Base-by-base conservation (phyloP, 768 basidiomycete genomes). In the Gloeopeniophorella convolvens region DNA sequence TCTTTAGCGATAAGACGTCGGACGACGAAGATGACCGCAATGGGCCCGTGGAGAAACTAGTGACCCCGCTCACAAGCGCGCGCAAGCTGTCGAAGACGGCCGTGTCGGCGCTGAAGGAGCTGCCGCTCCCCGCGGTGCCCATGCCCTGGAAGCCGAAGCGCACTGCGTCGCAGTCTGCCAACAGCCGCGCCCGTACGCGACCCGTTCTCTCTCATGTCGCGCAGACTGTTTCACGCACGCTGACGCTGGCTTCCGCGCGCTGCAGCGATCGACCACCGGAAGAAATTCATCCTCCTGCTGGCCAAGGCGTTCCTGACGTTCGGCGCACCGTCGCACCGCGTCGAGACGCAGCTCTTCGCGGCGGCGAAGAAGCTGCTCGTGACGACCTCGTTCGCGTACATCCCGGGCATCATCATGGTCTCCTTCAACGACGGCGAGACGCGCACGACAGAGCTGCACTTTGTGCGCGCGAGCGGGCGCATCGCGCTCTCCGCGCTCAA, bases 291-390 rank as follows among this genome's bases (percentile, higher is more conserved):
- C 42, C 70, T 94, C 59, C 84, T 83, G 62, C 77, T 96, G 21
- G 89, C 90, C 2, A 86, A 89, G 63, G 88, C 89, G 10, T 75
- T 97, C 50, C 79, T 97, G 63, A 76, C 82, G n/a, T 94, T 89
- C 64, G 93, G 93, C 16, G 88, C 92, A n/a, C 92, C 92, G 1
- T 91, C 90, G 18, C 94, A 96, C 65, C 78, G 94, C 16, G 85
- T 94, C 55, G 91, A 95, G 68, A 83, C 89, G 1, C 92, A 94
- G 64, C 77, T 97, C 33, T 74, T 75, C 51, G 79, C 87, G 4
- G 90, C 89, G 2, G 84, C 91, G 5, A 70, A 76, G 10, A 84
- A 89, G 49, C 77, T 96, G 13, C 80, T 85, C 27, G 76, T 89
- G 54, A 77, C 84, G 58, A 85, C 87, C 47, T 82, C 76, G 61